Conservation (phyloP, 306 rosid genomes). For the Fragaria ananassa region DNA sequence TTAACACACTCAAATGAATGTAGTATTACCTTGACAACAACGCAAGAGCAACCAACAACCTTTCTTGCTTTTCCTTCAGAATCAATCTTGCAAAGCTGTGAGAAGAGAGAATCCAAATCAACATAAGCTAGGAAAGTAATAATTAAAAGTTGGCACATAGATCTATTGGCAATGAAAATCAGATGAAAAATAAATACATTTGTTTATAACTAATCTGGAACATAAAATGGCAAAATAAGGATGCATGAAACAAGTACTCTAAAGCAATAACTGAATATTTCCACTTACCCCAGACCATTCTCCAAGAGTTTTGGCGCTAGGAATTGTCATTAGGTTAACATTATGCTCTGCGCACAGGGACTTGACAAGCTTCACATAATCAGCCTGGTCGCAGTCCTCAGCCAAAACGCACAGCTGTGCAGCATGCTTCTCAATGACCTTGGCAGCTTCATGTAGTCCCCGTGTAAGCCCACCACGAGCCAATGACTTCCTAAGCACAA, state of each 20-base stretch:
- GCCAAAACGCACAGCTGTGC: slow-evolving; percentile 75
- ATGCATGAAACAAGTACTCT: background rate
- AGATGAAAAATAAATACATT: no score
- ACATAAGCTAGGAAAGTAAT: background rate
- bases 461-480: slow-evolving; percentile 78
- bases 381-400: slow-evolving; percentile 76
- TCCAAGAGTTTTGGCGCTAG: slow-evolving; percentile 77
- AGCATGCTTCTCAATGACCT: slow-evolving; percentile 67
- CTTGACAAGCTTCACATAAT: slow-evolving; percentile 70
- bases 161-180: background rate
- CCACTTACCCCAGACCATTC: slow-evolving; percentile 86
- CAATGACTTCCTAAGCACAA: slow-evolving; percentile 69
- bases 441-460: slow-evolving; percentile 73
- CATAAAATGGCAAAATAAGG: background rate
- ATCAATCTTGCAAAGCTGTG: slow-evolving; percentile 76
- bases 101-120: background rate
- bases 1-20: background rate
- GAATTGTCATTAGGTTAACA: slow-evolving; percentile 58
- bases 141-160: background rate
- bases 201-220: background rate
- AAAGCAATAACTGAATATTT: background rate
- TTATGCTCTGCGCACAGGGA: slow-evolving; percentile 72
- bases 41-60: slow-evolving; percentile 60
- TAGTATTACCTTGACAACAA: slow-evolving; percentile 65
- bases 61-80: slow-evolving; percentile 77